Evolutionary conservation across 2,329 filamentous ascomycete species (phyloP), one percentile per base, ranked within the genome.

Genomic region (Capronia coronata): DNA sequence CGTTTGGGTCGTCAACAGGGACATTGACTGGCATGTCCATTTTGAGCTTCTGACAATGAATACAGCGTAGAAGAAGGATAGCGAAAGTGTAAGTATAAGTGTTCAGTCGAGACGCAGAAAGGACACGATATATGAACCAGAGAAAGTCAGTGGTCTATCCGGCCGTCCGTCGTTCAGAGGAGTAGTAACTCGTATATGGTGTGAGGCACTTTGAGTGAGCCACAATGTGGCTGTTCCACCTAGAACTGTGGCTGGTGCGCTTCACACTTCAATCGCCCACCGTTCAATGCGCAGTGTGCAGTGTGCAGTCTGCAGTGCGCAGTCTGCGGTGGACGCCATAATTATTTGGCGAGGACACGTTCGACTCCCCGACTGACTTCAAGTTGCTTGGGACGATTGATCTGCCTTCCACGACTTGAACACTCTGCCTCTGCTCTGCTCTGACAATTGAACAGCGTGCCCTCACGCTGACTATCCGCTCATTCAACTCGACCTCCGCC

Each of bases 1-100:
- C 93, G 65, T 97, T 94, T 25, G 91, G 91, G 65, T 97, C 84
- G 65, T 94, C 88, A 59, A 98, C 85, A 38, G 90, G 89, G 52
- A 98, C 93, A 63, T 83, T 77, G 56, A 83, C 72, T 32, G 77
- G 77, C 69, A 78, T 73, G 65, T 32, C 29, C 29, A 32, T 32
- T 32, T 8, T 32, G 29, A 11, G 7, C n/a, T 3, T 32, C 5
- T 27, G 25, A 27, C 25, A 27, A n/a, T n/a, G n/a, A n/a, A n/a
- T n/a, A n/a, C n/a, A n/a, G n/a, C n/a, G 25, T 5, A n/a, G 18
- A 32, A 41, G 18, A 34, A 41, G 35, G 18, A n/a, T n/a, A n/a
- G n/a, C n/a, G n/a, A n/a, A n/a, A n/a, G n/a, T n/a, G n/a, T n/a
- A n/a, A n/a, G n/a, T n/a, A n/a, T n/a, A n/a, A n/a, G n/a, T n/a